A percentile compares a stretch with the other conserved stretches of the same genome.
Conservation (phyloP, 495 filamentous ascomycete genomes). For the Talaromyces ruber region DNA sequence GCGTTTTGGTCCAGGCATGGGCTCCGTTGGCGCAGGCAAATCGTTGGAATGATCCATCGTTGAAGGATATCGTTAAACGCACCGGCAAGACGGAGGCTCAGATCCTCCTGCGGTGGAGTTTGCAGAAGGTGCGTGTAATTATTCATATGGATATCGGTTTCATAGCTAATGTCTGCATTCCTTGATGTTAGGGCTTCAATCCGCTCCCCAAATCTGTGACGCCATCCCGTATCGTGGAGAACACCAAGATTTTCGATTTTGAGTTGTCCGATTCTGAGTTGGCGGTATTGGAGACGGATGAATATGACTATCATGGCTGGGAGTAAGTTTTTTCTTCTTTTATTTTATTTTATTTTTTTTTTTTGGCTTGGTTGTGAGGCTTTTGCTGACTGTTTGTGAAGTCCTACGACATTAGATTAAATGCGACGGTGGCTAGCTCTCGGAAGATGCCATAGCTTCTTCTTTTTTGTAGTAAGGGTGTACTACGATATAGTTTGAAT, state of each 20-base stretch:
- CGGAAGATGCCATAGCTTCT: not conserved
- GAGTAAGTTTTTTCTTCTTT: not conserved
- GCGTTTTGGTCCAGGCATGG: slow-evolving; percentile 72
- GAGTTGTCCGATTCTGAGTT: slow-evolving; percentile 55
- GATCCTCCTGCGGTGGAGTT: slow-evolving; percentile 75
- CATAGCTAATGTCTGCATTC: too few relatives aligned
- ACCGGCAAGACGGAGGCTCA: slow-evolving; percentile 68
- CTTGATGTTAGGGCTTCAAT: slow-evolving; percentile 55
- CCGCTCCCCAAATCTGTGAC: slow-evolving; percentile 59
- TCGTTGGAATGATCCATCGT: slow-evolving; percentile 53
- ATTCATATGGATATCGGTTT: slow-evolving; percentile 51
- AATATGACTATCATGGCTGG: slow-evolving; percentile 23
- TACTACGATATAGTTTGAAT: not conserved
- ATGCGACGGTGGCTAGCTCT: not conserved
- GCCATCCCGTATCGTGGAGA: slow-evolving; percentile 55
- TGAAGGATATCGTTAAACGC: slow-evolving; percentile 56
- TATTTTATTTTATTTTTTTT: too few relatives aligned
- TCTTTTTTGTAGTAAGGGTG: too few relatives aligned
- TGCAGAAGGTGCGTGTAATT: slow-evolving; percentile 58
- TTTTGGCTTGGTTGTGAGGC: too few relatives aligned
- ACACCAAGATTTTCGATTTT: slow-evolving; percentile 75
- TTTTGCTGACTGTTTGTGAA: not conserved
- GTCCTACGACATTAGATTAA: not conserved
- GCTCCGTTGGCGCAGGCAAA: slow-evolving; percentile 64
- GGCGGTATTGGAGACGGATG: slow-evolving; percentile 42